Conservation (phyloP, 2,329 filamentous ascomycete species). For the Colletotrichum agaves region DNA sequence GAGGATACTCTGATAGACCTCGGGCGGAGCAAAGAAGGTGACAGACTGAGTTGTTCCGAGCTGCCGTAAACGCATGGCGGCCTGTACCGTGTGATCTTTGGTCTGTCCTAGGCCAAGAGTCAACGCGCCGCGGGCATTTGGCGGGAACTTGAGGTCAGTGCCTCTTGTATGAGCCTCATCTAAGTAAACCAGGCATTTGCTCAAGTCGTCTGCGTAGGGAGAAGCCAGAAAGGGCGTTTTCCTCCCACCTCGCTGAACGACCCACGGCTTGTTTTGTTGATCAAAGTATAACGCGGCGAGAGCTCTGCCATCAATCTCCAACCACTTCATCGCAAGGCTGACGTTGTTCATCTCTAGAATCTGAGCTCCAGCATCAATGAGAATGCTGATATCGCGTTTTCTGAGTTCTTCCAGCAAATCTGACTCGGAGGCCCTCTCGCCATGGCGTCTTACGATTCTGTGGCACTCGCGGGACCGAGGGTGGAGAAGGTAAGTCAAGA, state of each 20-base stretch:
- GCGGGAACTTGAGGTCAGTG: conserved; percentile 67
- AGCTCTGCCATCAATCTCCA: conserved; percentile 55
- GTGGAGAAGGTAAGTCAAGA: conserved; percentile 67
- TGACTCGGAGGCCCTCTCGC: conserved; percentile 51
- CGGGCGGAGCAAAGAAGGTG: conserved; percentile 65
- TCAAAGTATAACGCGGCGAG: conserved; percentile 66
- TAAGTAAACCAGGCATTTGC: conserved; percentile 65
- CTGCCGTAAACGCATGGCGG: conserved; percentile 73
- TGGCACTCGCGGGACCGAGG: conserved; percentile 60
- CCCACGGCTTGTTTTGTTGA: conserved; percentile 54
- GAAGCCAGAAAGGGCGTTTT: conserved; percentile 60
- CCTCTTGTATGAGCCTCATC: conserved; percentile 72
- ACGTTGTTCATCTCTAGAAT: conserved; percentile 70
- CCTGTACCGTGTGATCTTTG: conserved; percentile 72
- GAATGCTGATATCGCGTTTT: conserved; percentile 55
- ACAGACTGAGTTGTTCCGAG: conserved; percentile 66
- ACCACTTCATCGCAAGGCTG: conserved; percentile 60
- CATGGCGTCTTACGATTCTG: conserved; percentile 40
- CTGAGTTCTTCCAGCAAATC: conserved; percentile 55
- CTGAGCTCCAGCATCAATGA: conserved; percentile 73
- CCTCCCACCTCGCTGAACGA: conserved; percentile 51
- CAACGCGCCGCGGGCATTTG: conserved; percentile 58
- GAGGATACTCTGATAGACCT: conserved; percentile 70
- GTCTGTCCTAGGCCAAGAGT: conserved; percentile 67
- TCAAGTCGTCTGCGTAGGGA: conserved; percentile 64